These are phyloP conservation scores for Phytopythium aichiense DNA, from an alignment of 352 stramenopile species.

Conservation along the genomic window DNA sequence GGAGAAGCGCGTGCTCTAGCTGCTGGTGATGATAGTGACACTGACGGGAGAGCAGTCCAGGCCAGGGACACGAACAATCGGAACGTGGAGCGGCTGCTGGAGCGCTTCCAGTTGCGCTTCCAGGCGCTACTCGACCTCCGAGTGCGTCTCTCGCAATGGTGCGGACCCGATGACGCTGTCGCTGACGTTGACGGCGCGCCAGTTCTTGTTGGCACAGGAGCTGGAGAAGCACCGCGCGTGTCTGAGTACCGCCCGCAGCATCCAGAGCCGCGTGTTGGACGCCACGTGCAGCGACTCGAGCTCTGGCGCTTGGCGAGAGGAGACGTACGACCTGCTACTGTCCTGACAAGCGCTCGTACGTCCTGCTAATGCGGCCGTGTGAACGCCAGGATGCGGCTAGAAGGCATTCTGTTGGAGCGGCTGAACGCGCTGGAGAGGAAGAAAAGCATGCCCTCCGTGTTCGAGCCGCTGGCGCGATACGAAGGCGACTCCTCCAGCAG, in stretches of 20 bases:
- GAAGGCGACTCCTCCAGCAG: neutral
- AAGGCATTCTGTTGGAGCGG: constrained; percentile 11
- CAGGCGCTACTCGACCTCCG: constrained; percentile 17
- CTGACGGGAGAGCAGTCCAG: neutral
- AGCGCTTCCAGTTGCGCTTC: constrained; percentile 16
- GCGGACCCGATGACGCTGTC: neutral
- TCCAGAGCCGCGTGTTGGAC: neutral
- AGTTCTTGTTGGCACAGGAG: constrained; percentile 24
- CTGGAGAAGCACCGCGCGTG: constrained; percentile 17
- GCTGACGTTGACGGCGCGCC: constrained; percentile 2
- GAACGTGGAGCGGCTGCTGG: constrained; percentile 13
- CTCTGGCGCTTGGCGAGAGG: neutral
- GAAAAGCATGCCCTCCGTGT: constrained; percentile 7
- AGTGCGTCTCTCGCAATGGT: constrained; percentile 5
- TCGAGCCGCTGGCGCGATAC: neutral
- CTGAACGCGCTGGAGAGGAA: constrained; percentile 6
- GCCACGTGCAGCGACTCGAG: neutral
- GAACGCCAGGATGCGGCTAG: constrained; percentile 6
- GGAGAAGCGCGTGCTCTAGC: neutral
- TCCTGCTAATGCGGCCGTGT: neutral
- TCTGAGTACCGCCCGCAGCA: constrained; percentile 1
- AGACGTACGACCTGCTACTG: constrained; percentile 6
- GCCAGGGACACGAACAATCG: neutral
- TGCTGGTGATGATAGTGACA: no score
- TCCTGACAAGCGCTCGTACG: neutral